These are phyloP conservation scores for Sordaria brevicollis DNA, from an alignment of 495 filamentous ascomycete genomes.

Conservation along the genomic window DNA sequence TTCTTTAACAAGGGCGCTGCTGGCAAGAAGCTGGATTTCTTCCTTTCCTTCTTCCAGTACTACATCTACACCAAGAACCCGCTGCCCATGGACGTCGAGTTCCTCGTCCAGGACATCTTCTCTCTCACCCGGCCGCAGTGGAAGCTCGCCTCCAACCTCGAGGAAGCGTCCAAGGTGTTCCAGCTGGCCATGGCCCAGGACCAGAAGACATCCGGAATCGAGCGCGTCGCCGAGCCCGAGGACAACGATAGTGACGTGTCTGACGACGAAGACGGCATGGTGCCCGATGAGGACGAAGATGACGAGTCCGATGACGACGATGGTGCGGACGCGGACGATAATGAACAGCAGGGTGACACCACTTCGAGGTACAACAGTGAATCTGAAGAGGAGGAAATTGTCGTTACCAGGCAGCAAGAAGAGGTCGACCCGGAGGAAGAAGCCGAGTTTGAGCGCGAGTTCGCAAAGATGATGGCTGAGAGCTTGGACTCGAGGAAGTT, in stretches of 20 bases:
- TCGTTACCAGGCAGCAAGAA: constrained; percentile 83
- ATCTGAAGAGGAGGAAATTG: constrained; percentile 74
- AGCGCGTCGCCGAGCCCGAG: constrained; percentile 55
- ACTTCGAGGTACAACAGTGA: constrained; percentile 44
- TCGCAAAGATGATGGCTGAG: constrained; percentile 97
- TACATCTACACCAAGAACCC: constrained; percentile 92
- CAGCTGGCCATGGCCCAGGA: constrained; percentile 80
- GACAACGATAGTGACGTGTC: constrained; percentile 57
- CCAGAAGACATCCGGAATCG: constrained; percentile 65
- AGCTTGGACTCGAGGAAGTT: constrained; percentile 89
- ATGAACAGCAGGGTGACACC: constrained; percentile 17
- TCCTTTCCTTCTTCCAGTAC: constrained; percentile 95
- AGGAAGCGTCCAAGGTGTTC: constrained; percentile 79
- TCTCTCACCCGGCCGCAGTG: constrained; percentile 76
- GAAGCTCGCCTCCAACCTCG: constrained; percentile 69
- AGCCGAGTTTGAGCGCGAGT: constrained; percentile 95
- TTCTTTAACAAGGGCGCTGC: constrained; percentile 90
- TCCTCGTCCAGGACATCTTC: constrained; percentile 90
- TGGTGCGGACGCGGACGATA: constrained; percentile 39
- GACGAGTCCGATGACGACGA: constrained; percentile 37
- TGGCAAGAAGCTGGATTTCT: constrained; percentile 97
- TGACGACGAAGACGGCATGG: constrained; percentile 52
- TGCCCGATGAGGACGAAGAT: constrained; percentile 26
- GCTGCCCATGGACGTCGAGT: constrained; percentile 94
- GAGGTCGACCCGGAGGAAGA: constrained; percentile 89